Conservation (phyloP, 2,329 filamentous ascomycete genomes). For the Teratosphaeria gauchensis region DNA sequence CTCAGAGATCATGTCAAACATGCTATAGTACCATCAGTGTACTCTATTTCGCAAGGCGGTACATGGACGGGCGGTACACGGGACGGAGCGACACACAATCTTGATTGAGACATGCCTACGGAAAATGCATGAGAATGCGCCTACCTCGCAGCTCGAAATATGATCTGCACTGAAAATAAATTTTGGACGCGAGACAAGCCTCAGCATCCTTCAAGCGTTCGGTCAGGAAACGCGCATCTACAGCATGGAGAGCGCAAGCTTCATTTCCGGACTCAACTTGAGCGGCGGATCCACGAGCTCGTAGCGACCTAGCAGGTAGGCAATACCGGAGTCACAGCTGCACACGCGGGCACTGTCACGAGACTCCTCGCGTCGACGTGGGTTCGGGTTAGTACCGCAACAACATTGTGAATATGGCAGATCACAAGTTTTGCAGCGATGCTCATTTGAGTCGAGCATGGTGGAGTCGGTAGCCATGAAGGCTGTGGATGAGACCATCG, state of each 20-base stretch:
- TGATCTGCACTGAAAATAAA: no score
- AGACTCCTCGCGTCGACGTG: neutral
- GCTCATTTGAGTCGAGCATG: neutral
- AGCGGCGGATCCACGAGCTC: neutral
- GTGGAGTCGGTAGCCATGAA: neutral
- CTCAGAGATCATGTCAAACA: no score
- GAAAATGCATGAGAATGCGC: no score
- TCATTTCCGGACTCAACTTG: neutral
- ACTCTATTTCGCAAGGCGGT: no score
- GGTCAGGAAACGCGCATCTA: neutral
- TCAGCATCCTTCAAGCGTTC: neutral
- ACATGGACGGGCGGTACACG: no score
- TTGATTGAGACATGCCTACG: no score
- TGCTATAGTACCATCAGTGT: no score
- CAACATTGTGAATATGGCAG: neutral
- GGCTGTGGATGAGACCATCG: neutral
- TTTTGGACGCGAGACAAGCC: no score
- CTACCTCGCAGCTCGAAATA: no score
- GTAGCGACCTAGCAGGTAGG: neutral
- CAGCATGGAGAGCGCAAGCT: neutral
- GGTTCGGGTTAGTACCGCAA: neutral
- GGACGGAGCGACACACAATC: no score
- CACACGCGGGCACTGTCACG: neutral
- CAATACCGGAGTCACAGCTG: neutral
- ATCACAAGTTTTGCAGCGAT: neutral